A percentile compares a stretch with the other conserved stretches of the same genome.
These are phyloP conservation scores for Luvunga scandens DNA, from an alignment of 345 rosid species.

Conservation along the genomic window DNA sequence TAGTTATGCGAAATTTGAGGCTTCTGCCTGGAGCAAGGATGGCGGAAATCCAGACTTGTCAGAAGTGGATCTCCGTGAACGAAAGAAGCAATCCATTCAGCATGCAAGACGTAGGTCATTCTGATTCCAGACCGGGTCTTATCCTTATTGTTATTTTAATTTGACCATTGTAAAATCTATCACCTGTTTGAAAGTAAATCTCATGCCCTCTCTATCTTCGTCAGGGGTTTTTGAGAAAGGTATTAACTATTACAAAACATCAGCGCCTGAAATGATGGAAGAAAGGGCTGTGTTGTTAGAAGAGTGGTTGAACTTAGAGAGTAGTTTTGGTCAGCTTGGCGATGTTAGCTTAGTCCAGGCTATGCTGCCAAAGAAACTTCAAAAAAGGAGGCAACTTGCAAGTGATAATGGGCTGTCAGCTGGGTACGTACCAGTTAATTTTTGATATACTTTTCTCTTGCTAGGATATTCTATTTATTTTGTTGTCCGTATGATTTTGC, in stretches of 20 bases:
- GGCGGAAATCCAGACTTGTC: slow-evolving; percentile 19
- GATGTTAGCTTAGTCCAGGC: slow-evolving; percentile 60
- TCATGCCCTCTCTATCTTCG: neutral
- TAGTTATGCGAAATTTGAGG: slow-evolving; percentile 87
- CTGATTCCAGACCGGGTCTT: neutral
- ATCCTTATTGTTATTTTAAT: neutral
- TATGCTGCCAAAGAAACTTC: slow-evolving; percentile 83
- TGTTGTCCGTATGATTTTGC: neutral
- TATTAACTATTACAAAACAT: slow-evolving; percentile 57
- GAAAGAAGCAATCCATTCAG: slow-evolving; percentile 42
- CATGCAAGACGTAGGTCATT: slow-evolving; percentile 67
- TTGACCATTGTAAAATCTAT: neutral
- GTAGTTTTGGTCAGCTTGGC: slow-evolving; percentile 62
- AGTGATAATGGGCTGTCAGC: slow-evolving; percentile 59
- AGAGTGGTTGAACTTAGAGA: slow-evolving; percentile 84
- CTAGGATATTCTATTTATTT: neutral
- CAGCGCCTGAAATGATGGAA: slow-evolving; percentile 80
- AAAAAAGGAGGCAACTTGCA: slow-evolving; percentile 56
- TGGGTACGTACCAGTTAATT: slow-evolving; percentile 48
- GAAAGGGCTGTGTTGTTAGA: slow-evolving; percentile 84
- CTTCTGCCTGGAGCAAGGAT: slow-evolving; percentile 50
- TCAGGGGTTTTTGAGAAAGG: slow-evolving; percentile 77
- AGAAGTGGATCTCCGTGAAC: slow-evolving; percentile 39
- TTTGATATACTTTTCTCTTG: neutral
- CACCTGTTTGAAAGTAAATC: neutral